phyloP scores from a whole-genome alignment of 1,284 basidiomycete species.

The Ceratobasidium sp. region DNA sequence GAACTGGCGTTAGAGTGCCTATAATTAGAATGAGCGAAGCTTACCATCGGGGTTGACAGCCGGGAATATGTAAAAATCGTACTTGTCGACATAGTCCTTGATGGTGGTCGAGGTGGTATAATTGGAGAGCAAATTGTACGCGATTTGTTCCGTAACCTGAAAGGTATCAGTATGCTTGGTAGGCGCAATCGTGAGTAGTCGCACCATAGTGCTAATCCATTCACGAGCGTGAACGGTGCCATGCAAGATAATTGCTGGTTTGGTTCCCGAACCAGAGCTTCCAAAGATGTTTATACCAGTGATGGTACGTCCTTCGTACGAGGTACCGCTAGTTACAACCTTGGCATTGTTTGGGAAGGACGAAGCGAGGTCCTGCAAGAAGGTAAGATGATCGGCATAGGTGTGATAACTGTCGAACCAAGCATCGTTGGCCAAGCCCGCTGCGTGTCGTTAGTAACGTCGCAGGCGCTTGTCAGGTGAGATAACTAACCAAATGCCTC shows the following conservation, averaged over 20 bases:
- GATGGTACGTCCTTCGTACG: constrained; percentile 33
- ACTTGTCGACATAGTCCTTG: constrained; percentile 39
- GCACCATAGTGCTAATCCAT: constrained; percentile 38
- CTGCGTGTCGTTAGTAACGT: not conserved
- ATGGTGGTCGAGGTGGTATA: constrained; percentile 36
- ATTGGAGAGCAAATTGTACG: constrained; percentile 35
- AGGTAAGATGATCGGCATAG: constrained; percentile 25
- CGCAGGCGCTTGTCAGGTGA: not conserved
- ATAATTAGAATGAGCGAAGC: not conserved
- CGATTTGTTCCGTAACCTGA: constrained; percentile 36
- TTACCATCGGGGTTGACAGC: constrained; percentile 38
- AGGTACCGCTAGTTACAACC: constrained; percentile 31
- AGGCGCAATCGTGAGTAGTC: not conserved
- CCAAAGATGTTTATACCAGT: constrained; percentile 40
- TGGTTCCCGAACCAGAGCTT: constrained; percentile 35
- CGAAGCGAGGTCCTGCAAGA: constrained; percentile 7
- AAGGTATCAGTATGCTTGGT: not conserved
- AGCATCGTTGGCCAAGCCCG: constrained; percentile 20
- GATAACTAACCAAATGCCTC: constrained; percentile 1
- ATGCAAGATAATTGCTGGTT: constrained; percentile 37
- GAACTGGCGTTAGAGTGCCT: too few species aligned
- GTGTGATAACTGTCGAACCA: constrained; percentile 30
- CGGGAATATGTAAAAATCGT: constrained; percentile 40
- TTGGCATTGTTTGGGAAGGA: constrained; percentile 34
- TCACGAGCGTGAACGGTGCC: constrained; percentile 38